Base-by-base conservation (phyloP, 768 basidiomycete genomes). In the Agrocybe pediades region DNA sequence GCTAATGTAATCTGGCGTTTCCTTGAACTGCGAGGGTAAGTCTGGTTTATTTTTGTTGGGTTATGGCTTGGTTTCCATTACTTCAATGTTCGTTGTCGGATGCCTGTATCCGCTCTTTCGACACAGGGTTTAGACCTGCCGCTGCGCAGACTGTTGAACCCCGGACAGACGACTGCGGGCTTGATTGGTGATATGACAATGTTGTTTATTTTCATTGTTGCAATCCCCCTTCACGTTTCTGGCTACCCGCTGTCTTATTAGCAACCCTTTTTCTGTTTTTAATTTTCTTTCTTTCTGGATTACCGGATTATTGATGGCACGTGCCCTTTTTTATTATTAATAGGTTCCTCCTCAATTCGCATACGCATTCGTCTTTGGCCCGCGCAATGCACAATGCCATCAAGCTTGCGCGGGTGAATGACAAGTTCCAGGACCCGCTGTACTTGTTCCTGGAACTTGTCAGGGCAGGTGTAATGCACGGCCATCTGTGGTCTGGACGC, bases 1-100 rank as follows among this genome's bases (percentile, higher is more conserved):
- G 95, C 95, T 7, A 99, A 99, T 66, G 95, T 96, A 23, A 91
- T 99, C 51, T 98, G 95, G 95, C 85, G 96, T 49, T 98, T 98
- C 82, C 81, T 99, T 51, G 96, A 98, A 69, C 76, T 98, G 53
- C 79, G 97, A 71, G 94, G 95, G 95, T 96, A 71, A 67, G 87
- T 81, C 46, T 20, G 20, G 42, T 51, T 42, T 56, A 52, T 41
- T 51, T 51, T 44, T 51, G 43, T 26, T 15, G 9, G 53, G 58
- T 45, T 51, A 49, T 41, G 47, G 33, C 19, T 39, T 39, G 49
- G 23, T 49, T 41, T 24, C 23, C 36, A 23, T 52, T 44, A 17
- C 13, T 45, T 25, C 54, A 36, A 4, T n/a, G 6, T 36, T 36
- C 33, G 11, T 36, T n/a, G 45, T 25, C 46, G 29, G 41, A 25